Evolutionary conservation across 2,329 filamentous ascomycete genomes (phyloP).

Genomic region (Verticillium isaacii): DNA sequence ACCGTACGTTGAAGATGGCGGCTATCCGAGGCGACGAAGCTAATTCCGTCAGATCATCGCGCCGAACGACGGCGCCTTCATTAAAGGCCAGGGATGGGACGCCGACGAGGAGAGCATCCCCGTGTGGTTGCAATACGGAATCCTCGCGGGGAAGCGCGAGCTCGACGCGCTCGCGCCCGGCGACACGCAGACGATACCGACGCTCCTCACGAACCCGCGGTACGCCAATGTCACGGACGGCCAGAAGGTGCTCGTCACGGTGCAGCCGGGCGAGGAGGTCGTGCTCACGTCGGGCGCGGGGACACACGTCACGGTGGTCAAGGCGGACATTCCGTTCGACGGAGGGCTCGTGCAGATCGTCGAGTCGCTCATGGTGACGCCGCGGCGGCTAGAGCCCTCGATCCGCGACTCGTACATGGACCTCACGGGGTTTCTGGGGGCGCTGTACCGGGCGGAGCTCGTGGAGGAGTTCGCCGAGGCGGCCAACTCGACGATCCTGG

Average conservation of each 20-base stretch:
- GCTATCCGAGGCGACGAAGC: background rate
- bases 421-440: slow-evolving; percentile 11
- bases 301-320: slow-evolving; percentile 33
- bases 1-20: slow-evolving; percentile 28
- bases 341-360: slow-evolving; percentile 48
- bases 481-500: slow-evolving; percentile 10
- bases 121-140: slow-evolving; percentile 56
- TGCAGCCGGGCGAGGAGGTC: slow-evolving; percentile 29
- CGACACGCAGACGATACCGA: slow-evolving; percentile 33
- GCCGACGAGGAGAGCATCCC: slow-evolving; percentile 37
- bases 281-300: slow-evolving; percentile 25
- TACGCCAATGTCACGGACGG: slow-evolving; percentile 46
- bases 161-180: slow-evolving; percentile 29
- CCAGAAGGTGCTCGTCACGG: slow-evolving; percentile 41
- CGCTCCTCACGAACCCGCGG: slow-evolving; percentile 34
- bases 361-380: slow-evolving; percentile 45
- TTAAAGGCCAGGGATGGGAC: slow-evolving; percentile 27
- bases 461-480: slow-evolving; percentile 10
- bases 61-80: slow-evolving; percentile 53
- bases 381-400: slow-evolving; percentile 16
- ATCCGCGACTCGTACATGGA: slow-evolving; percentile 11
- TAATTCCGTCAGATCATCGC: slow-evolving; percentile 41
- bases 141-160: slow-evolving; percentile 47
- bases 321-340: slow-evolving; percentile 39
- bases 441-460: slow-evolving; percentile 10